phyloP scores from a whole-genome alignment of 805 yeast species.

The Yarrowia sp. region DNA sequence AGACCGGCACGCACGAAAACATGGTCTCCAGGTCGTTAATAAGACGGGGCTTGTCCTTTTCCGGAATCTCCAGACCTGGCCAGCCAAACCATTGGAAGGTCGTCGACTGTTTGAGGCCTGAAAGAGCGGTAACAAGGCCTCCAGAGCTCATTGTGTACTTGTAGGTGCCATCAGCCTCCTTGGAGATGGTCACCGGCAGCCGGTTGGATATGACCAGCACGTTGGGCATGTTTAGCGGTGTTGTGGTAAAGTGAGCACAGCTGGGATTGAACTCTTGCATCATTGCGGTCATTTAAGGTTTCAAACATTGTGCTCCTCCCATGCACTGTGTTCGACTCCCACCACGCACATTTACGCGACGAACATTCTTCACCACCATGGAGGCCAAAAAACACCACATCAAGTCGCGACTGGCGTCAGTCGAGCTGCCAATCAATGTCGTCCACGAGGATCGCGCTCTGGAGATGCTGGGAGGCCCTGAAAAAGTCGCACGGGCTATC shows the following conservation, averaged over 20 bases:
- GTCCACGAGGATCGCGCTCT: slow-evolving; percentile 46
- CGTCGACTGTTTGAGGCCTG: slow-evolving; percentile 79
- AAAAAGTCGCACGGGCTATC: slow-evolving; percentile 41
- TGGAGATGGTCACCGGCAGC: slow-evolving; percentile 86
- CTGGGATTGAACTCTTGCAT: background rate
- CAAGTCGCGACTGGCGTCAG: slow-evolving; percentile 44
- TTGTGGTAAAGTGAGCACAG: background rate
- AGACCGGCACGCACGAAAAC: slow-evolving; percentile 89
- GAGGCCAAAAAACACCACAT: slow-evolving; percentile 23
- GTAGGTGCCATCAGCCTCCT: slow-evolving; percentile 61
- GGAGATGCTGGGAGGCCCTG: slow-evolving; percentile 50
- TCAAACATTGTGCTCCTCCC: background rate
- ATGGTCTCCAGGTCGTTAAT: slow-evolving; percentile 66
- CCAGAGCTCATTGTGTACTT: slow-evolving; percentile 93
- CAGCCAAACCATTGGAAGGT: slow-evolving; percentile 98
- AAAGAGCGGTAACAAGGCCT: slow-evolving; percentile 92
- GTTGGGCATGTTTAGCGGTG: slow-evolving; percentile 47
- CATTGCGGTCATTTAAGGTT: background rate
- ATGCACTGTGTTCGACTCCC: slow-evolving; percentile 24
- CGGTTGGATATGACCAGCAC: slow-evolving; percentile 92
- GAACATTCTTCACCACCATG: background rate
- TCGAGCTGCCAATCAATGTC: slow-evolving; percentile 77
- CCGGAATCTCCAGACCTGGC: slow-evolving; percentile 91
- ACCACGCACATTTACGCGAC: background rate
- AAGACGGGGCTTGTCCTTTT: slow-evolving; percentile 65